These are phyloP conservation scores for Heterobasidion occidentale DNA, from an alignment of 1,284 basidiomycete species.

Conservation along the genomic window DNA sequence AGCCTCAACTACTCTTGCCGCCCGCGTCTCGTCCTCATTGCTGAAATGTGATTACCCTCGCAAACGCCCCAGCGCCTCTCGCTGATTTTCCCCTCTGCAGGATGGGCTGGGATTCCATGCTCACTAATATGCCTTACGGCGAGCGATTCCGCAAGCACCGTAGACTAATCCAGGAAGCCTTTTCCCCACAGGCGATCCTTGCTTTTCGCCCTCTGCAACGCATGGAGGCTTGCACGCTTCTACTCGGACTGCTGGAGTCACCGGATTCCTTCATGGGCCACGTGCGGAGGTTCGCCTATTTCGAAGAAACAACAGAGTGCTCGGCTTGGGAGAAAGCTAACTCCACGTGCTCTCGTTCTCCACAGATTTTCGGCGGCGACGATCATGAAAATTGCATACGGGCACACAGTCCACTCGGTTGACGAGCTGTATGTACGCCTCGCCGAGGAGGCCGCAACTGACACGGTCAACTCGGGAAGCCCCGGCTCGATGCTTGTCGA, in stretches of 20 bases:
- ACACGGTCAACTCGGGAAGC: slow-evolving; percentile 40
- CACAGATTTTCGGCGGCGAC: slow-evolving; percentile 26
- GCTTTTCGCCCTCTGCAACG: slow-evolving; percentile 9
- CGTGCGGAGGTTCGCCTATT: slow-evolving; percentile 7
- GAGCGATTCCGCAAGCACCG: slow-evolving; percentile 13
- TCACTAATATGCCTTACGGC: slow-evolving; percentile 13
- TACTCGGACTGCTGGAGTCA: slow-evolving; percentile 7
- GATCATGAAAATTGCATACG: slow-evolving; percentile 27
- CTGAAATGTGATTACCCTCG: slow-evolving; percentile 5
- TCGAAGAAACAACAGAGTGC: background rate
- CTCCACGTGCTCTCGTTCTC: background rate
- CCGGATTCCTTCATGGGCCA: slow-evolving; percentile 10
- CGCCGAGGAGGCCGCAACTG: slow-evolving; percentile 39
- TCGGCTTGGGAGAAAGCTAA: background rate
- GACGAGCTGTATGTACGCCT: slow-evolving; percentile 18
- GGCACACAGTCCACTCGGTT: slow-evolving; percentile 20
- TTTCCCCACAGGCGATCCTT: slow-evolving; percentile 3
- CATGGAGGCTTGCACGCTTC: slow-evolving; percentile 7
- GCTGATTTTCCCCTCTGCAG: slow-evolving; percentile 2
- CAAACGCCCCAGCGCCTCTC: background rate
- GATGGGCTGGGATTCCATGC: slow-evolving; percentile 13
- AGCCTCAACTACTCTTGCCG: slow-evolving; percentile 13
- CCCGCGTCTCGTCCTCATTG: slow-evolving; percentile 11
- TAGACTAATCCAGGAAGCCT: slow-evolving; percentile 11
- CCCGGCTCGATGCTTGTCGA: slow-evolving; percentile 49